Evolutionary conservation across 441 rosid genomes (phyloP), one percentile per base, ranked within the genome.

Genomic region (Jatropha podagrica): DNA sequence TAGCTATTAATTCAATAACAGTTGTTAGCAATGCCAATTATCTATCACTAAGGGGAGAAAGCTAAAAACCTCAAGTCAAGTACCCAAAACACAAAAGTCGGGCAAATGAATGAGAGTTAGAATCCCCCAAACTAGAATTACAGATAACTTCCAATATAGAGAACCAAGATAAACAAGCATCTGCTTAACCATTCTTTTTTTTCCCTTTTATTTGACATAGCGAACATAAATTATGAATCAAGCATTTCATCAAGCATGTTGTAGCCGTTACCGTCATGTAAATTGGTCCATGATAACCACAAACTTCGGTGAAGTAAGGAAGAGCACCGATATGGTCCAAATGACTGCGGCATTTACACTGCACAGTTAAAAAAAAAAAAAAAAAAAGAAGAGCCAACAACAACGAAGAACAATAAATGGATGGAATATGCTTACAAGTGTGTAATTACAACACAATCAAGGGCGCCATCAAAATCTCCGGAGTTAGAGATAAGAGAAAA

Each of bases 301-400:
- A 91, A 27, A 94, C 98, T 85, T 94, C 91, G 3, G 98, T 94
- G 89, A 94, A 96, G 88, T 88, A 96, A 79, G 98, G 95, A 79
- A 94, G 97, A 26, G 97, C 98, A 40, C 99, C 97, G 11, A 94
- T 88, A 73, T 96, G 99, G 80, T 96, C 99, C 93, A 92, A 81
- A 78, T 96, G 98, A 79, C 98, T 95, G 83, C 65, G 63, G 17
- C 58, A 73, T 27, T 15, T 0, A 14, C 48, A 64, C 40, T 44
- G 5, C n/a, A 74, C 26, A 55, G 23, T 20, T 37, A 42, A 13
- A 7, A 6, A 26, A 71, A 14, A 42, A 13, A 7, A 6, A 26
- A 71, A 14, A 52, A 67, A 69, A 20, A 40, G n/a, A 72, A 17
- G 12, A 14, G 69, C 14, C 13, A n/a, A 74, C 7, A 9, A 26